Conservation (phyloP, 352 stramenopile species). For the Phytophthora cryptogea region DNA sequence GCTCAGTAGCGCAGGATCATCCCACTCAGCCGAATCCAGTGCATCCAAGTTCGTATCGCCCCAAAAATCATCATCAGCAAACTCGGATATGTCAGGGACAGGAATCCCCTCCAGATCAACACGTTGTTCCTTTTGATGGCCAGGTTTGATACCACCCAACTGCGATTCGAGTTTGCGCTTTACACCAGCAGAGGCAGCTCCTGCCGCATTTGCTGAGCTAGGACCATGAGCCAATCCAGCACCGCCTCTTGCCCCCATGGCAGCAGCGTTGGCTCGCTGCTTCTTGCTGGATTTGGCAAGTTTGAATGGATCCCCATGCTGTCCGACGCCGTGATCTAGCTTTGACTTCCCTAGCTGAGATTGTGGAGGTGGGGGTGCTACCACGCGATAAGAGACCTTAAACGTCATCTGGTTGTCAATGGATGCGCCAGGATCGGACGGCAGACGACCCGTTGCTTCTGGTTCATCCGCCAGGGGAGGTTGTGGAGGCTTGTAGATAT, state of each 20-base stretch:
- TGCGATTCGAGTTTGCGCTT: conserved; percentile 79
- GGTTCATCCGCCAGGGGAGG: conserved; percentile 12
- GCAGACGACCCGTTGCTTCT: conserved; percentile 9
- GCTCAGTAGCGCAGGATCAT: conserved; percentile 73
- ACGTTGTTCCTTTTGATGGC: conserved; percentile 60
- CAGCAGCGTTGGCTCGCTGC: conserved; percentile 34
- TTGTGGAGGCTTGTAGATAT: conserved; percentile 56
- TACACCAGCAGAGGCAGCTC: conserved; percentile 26
- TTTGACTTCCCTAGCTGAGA: conserved; percentile 39
- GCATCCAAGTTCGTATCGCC: conserved; percentile 87
- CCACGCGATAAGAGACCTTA: conserved; percentile 69
- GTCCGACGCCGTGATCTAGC: conserved; percentile 28
- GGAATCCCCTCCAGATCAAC: conserved; percentile 82
- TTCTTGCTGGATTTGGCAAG: conserved; percentile 64
- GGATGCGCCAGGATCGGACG: conserved; percentile 31
- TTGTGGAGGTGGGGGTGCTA: conserved; percentile 43
- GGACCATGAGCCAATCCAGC: conserved; percentile 12
- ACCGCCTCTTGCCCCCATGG: conserved; percentile 17
- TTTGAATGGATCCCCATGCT: conserved; percentile 37
- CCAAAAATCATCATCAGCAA: conserved; percentile 89
- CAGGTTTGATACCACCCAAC: conserved; percentile 33
- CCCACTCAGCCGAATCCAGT: conserved; percentile 82
- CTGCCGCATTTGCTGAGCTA: conserved; percentile 13
- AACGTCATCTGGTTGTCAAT: conserved; percentile 54
- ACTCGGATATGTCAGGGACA: conserved; percentile 68